Conservation (phyloP, 1,139 yeast genomes). For the Lodderomyces beijingensis region DNA sequence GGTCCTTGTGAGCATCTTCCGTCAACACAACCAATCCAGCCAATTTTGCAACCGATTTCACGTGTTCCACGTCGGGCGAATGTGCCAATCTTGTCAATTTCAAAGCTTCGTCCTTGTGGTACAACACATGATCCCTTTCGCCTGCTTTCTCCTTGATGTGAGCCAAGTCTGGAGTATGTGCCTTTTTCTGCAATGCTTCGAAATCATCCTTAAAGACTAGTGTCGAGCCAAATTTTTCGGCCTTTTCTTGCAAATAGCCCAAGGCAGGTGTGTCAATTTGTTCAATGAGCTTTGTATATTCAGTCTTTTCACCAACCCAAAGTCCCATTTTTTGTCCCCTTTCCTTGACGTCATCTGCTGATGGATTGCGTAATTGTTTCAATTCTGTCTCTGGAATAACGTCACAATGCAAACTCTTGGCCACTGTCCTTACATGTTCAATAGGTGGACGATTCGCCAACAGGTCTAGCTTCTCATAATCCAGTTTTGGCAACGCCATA, state of each 20-base stretch:
- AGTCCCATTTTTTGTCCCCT: slow-evolving; percentile 12
- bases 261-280: slow-evolving; percentile 19
- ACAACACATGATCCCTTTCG: slow-evolving; percentile 13
- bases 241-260: slow-evolving; percentile 30
- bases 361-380: slow-evolving; percentile 13
- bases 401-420: slow-evolving; percentile 11
- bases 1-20: slow-evolving; percentile 13
- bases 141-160: slow-evolving; percentile 15
- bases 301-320: slow-evolving; percentile 16
- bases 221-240: slow-evolving; percentile 16
- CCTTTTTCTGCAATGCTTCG: slow-evolving; percentile 10
- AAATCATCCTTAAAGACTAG: slow-evolving; percentile 18
- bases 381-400: slow-evolving; percentile 18
- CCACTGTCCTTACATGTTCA: slow-evolving; percentile 11
- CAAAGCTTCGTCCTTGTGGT: slow-evolving; percentile 12
- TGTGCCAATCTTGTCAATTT: slow-evolving; percentile 15
- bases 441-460: slow-evolving; percentile 13
- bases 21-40: slow-evolving; percentile 17
- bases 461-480: slow-evolving; percentile 10
- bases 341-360: slow-evolving; percentile 5
- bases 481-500: slow-evolving; percentile 19
- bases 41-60: slow-evolving; percentile 12
- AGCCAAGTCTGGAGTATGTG: slow-evolving; percentile 13
- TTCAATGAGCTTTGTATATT: slow-evolving; percentile 17
- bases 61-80: slow-evolving; percentile 15